These are phyloP conservation scores for Populus hybrid DNA, from an alignment of 441 rosid genomes.

Conservation along the genomic window DNA sequence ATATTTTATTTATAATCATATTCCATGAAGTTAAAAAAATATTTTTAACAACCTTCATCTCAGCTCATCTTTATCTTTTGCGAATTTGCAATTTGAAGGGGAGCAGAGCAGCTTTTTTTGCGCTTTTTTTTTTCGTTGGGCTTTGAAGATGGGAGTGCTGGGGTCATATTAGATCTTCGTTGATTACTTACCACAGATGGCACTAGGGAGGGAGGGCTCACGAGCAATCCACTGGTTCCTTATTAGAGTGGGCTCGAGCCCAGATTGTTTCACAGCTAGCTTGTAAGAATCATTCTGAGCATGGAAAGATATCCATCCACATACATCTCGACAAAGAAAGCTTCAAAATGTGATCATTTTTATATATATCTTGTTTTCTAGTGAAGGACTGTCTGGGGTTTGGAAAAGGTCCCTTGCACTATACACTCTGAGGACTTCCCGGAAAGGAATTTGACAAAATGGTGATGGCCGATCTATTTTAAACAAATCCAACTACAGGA, in stretches of 20 bases:
- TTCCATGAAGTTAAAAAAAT: no score
- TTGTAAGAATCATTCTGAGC: no score
- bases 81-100: no score
- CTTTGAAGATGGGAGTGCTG: no score
- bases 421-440: not conserved
- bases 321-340: not conserved
- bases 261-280: not conserved
- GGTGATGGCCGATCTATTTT: conserved; percentile 27
- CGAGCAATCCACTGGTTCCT: not conserved
- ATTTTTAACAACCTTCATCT: no score
- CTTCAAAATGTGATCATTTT: not conserved
- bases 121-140: no score
- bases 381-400: not conserved
- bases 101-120: no score
- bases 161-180: no score
- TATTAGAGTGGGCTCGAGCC: not conserved
- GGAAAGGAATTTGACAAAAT: conserved; percentile 24
- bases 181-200: not conserved
- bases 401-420: not conserved
- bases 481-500: conserved; percentile 29
- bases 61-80: no score
- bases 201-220: not conserved
- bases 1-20: no score
- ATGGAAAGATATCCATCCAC: not conserved
- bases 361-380: not conserved